Evolutionary conservation across 805 yeast species (phyloP).

Genomic region (Cyberlindnera maritima): DNA sequence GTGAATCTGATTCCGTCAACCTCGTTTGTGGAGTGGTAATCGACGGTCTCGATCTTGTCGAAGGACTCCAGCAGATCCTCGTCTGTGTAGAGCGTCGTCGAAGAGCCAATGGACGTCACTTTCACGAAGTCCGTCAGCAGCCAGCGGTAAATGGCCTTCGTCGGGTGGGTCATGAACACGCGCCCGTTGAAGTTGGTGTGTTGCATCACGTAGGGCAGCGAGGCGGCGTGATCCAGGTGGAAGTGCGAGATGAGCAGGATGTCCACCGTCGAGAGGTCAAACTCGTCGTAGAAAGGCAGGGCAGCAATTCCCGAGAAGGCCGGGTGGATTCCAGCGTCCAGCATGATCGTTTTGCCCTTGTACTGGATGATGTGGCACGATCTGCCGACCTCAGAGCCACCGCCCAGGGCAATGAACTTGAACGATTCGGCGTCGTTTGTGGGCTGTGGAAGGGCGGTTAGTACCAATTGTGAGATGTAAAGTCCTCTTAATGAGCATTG

Average conservation of each 20-base stretch:
- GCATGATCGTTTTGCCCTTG: constrained; percentile 92
- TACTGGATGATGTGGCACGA: constrained; percentile 91
- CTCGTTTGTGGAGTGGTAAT: constrained; percentile 93
- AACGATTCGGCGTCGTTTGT: constrained; percentile 34
- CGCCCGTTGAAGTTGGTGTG: constrained; percentile 93
- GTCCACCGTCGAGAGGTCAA: constrained; percentile 84
- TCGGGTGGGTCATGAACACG: constrained; percentile 98
- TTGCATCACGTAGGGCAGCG: constrained; percentile 96
- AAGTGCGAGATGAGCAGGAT: constrained; percentile 87
- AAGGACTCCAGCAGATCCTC: constrained; percentile 87
- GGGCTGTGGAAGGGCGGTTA: constrained; percentile 2
- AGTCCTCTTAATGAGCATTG: not conserved
- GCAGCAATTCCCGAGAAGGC: constrained; percentile 88
- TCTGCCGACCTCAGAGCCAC: constrained; percentile 98
- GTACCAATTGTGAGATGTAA: not conserved
- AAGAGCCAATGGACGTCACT: constrained; percentile 63
- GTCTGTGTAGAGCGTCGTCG: constrained; percentile 67
- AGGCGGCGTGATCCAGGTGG: constrained; percentile 97
- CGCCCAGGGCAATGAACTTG: constrained; percentile 88
- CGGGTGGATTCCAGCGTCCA: constrained; percentile 98
- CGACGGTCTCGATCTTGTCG: constrained; percentile 89
- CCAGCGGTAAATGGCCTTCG: constrained; percentile 98
- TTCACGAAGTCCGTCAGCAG: constrained; percentile 88
- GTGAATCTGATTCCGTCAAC: constrained; percentile 94
- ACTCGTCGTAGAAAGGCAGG: constrained; percentile 93